Base-by-base conservation (phyloP, 176 grass and related monocot species). In the Tillandsia fasciculata region DNA sequence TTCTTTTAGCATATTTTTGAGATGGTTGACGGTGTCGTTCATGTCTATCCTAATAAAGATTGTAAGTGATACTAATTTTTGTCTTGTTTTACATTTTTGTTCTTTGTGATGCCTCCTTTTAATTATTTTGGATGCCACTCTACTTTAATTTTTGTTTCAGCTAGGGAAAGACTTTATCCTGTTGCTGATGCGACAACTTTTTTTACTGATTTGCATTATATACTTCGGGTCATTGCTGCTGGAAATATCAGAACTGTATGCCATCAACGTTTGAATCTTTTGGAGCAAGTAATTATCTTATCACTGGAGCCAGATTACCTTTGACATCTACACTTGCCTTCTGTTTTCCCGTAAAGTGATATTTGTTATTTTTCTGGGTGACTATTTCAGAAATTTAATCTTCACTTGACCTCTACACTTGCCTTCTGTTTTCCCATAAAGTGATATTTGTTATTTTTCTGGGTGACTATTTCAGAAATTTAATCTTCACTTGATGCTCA, bases 401-500 rank as follows among this genome's bases (percentile, higher is more conserved):
- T 24, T 24, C 24, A 24, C 24, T 61, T 61, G 11, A 26, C 15
- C 15, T 3, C 26, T 78, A 74, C 76, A 65, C 49, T n/a, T 53
- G 51, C 9, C 26, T 11, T 64, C 24, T 33, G 63, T 49, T 9
- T 61, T 61, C 17, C 22, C 8, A 10, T 18, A 10, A 23, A 22
- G 15, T 77, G 42, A 67, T 59, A 23, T 49, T 9, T 52, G 67
- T 23, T 74, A 42, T 73, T 67, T 47, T 65, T 61, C 70, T 78
- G 74, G 72, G 11, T 76, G 68, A 51, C 18, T 52, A 42, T 2
- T n/a, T 63, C 85, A 96, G 92, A 96, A 91, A 89, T 96, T 96
- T 82, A 96, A 96, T 89, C 80, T 96, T 49, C 92, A 96, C 72
- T 72, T 91, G 74, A 96, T 91, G 92, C 83, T 96, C 76, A 96